phyloP scores from a whole-genome alignment of 108 stramenopile genomes.

The Parmales sp. region DNA sequence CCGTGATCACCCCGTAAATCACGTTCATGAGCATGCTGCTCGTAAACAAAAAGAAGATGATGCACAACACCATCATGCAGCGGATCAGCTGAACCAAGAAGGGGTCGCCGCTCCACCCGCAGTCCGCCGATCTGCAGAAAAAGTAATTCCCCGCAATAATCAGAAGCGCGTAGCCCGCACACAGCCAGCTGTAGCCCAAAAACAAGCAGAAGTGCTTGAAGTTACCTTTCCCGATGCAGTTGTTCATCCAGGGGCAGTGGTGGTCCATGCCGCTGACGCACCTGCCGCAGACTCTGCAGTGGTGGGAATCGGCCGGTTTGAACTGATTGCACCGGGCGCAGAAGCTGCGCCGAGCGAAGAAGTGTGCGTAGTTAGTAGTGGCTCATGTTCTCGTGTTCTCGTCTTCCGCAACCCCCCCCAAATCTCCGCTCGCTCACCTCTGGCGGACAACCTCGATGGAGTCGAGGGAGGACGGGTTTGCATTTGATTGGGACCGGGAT shows the following conservation, averaged over 20 bases:
- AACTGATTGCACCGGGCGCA: slow-evolving; percentile 92
- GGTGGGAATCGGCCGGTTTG: slow-evolving; percentile 91
- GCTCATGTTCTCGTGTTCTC: no score
- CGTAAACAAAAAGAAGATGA: slow-evolving; percentile 73
- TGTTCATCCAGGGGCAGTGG: slow-evolving; percentile 99
- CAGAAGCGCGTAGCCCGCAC: slow-evolving; percentile 61
- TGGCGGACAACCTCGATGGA: slow-evolving; percentile 39
- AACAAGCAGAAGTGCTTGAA: slow-evolving; percentile 94
- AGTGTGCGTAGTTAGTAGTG: neutral
- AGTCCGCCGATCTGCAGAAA: slow-evolving; percentile 61
- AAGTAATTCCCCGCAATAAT: slow-evolving; percentile 79
- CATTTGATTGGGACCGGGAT: no score
- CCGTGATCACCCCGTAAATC: slow-evolving; percentile 71
- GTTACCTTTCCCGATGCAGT: slow-evolving; percentile 86
- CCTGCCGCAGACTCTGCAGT: slow-evolving; percentile 94
- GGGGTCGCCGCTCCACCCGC: neutral
- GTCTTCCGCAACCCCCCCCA: no score
- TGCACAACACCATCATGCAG: slow-evolving; percentile 62
- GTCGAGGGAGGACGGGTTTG: no score
- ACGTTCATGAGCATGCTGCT: slow-evolving; percentile 77
- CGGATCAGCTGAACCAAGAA: slow-evolving; percentile 65
- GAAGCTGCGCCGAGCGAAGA: slow-evolving; percentile 29
- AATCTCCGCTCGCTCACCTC: slow-evolving; percentile 38
- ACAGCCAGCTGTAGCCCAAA: slow-evolving; percentile 78
- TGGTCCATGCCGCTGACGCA: slow-evolving; percentile 96